Conservation (phyloP, 1,284 basidiomycete genomes). For the Trametes sp. region DNA sequence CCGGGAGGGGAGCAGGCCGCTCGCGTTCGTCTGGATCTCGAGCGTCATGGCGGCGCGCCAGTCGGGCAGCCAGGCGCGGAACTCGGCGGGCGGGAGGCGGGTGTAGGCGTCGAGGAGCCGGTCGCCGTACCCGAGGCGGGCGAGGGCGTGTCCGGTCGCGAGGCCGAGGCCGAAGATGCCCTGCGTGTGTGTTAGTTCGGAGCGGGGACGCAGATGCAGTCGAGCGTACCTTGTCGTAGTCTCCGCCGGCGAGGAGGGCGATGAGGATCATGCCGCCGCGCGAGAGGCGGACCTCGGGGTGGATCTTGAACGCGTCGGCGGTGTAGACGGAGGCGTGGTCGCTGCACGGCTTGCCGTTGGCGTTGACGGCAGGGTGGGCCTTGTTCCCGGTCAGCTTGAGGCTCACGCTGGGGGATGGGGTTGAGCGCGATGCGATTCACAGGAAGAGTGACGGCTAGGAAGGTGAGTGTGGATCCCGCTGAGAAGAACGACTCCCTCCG, state of each 20-base stretch:
- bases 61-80: constrained; percentile 42
- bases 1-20: constrained; percentile 48
- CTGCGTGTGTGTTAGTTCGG: constrained; percentile 31
- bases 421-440: background rate
- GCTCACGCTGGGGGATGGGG: constrained; percentile 51
- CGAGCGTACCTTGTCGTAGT: constrained; percentile 60
- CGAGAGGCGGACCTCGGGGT: constrained; percentile 50
- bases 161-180: constrained; percentile 47
- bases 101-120: constrained; percentile 51
- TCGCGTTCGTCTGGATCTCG: constrained; percentile 57
- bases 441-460: constrained; percentile 2
- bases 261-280: constrained; percentile 68
- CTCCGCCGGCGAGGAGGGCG: constrained; percentile 70
- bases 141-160: constrained; percentile 46
- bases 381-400: constrained; percentile 53
- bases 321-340: constrained; percentile 54
- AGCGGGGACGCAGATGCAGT: constrained; percentile 12
- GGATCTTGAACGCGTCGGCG: constrained; percentile 44
- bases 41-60: constrained; percentile 54
- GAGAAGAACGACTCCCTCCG: too few species aligned
- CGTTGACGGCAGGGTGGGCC: constrained; percentile 46
- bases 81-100: constrained; percentile 31
- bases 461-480: too few species aligned
- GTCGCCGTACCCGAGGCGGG: constrained; percentile 52
- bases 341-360: constrained; percentile 48